Conservation (phyloP, 805 yeast species). For the Candida insectalens region DNA sequence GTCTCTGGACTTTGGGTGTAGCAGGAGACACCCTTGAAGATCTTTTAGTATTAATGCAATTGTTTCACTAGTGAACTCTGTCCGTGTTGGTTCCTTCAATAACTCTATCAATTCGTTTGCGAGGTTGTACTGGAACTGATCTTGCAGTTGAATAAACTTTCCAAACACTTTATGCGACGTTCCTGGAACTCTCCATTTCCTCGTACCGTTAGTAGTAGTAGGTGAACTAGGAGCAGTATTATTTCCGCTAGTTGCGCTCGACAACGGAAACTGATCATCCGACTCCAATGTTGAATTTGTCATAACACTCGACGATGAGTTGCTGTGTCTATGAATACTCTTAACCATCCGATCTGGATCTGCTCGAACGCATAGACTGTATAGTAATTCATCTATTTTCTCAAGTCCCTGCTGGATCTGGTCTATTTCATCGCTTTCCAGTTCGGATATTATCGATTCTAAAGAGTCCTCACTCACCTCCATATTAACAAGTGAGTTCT, state of each 20-base stretch:
- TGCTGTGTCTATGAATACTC: neutral
- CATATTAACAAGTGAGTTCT: neutral
- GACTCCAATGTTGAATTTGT: neutral
- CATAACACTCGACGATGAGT: neutral
- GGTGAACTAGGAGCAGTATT: constrained; percentile 1
- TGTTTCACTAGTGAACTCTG: neutral
- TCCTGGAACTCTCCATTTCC: constrained; percentile 21
- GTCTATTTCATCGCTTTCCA: neutral
- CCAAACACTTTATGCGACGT: constrained; percentile 21
- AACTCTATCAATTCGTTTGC: constrained; percentile 17
- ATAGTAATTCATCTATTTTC: constrained; percentile 1
- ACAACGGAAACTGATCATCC: neutral
- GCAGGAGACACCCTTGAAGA: constrained; percentile 49
- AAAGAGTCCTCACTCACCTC: neutral
- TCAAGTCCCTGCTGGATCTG: neutral
- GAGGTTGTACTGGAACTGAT: constrained; percentile 42
- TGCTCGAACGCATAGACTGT: constrained; percentile 2
- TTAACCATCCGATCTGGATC: constrained; percentile 1
- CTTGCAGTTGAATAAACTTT: constrained; percentile 38
- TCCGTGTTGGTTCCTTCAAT: neutral
- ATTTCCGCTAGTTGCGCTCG: too few species aligned
- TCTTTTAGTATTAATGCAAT: constrained; percentile 23
- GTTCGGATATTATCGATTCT: neutral
- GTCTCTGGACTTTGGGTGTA: constrained; percentile 47
- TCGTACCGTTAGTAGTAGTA: constrained; percentile 1